A percentile compares a stretch with the other conserved stretches of the same genome.
These are phyloP conservation scores for Apiospora sp. DNA, from an alignment of 2,329 filamentous ascomycete genomes.

Conservation along the genomic window DNA sequence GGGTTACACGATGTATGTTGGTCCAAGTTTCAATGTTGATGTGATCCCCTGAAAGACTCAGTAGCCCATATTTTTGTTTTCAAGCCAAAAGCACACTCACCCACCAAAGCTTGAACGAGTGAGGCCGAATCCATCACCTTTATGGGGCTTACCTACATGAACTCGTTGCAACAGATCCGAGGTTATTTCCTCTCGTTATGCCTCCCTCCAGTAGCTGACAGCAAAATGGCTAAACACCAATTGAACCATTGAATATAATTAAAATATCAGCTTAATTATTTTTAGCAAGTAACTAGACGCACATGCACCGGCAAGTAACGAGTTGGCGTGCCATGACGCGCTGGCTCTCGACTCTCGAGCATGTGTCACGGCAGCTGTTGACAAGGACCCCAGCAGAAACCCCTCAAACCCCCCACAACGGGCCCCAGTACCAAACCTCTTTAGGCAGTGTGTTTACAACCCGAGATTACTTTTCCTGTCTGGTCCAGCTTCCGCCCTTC, in stretches of 20 bases:
- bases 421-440: conserved; percentile 21
- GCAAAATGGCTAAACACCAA: not conserved
- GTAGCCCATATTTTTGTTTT: not conserved
- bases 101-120: not conserved
- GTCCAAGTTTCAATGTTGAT: not conserved
- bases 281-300: not conserved
- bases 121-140: not conserved
- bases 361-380: conserved; percentile 19
- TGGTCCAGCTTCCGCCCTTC: not conserved
- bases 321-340: not conserved
- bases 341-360: not conserved
- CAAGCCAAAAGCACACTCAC: not conserved
- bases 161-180: not conserved
- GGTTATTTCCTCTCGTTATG: not conserved
- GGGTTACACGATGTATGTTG: not conserved
- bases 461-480: not conserved
- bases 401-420: conserved; percentile 20
- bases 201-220: not conserved
- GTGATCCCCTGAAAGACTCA: not conserved
- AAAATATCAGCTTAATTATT: not conserved
- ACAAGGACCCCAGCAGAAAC: not conserved
- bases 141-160: not conserved
- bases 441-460: conserved; percentile 30
- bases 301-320: not conserved
- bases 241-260: not conserved